These are phyloP conservation scores for Sphaerulina vaccinii DNA, from an alignment of 2,329 filamentous ascomycete genomes.

Conservation along the genomic window DNA sequence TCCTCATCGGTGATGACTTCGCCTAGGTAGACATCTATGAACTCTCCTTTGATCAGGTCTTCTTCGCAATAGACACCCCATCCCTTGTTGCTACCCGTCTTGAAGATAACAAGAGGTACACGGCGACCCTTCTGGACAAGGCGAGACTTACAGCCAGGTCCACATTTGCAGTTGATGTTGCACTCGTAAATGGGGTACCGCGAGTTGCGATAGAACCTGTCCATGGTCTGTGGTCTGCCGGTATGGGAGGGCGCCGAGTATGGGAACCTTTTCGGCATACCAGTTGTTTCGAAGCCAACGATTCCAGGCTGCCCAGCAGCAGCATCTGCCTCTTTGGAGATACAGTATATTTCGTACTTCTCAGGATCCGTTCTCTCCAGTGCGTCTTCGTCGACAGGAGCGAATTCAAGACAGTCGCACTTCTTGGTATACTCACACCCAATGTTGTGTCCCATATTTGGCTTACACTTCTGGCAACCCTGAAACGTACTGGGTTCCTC, in stretches of 20 bases:
- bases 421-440: constrained; percentile 62
- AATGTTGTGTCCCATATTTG: constrained; percentile 51
- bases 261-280: constrained; percentile 57
- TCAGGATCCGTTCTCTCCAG: constrained; percentile 32
- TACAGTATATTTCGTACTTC: constrained; percentile 18
- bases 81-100: constrained; percentile 64
- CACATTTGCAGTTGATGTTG: constrained; percentile 68
- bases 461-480: constrained; percentile 64
- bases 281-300: constrained; percentile 32
- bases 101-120: constrained; percentile 73
- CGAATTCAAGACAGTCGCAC: constrained; percentile 69
- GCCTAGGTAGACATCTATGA: constrained; percentile 76
- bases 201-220: constrained; percentile 44
- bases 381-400: constrained; percentile 48
- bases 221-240: constrained; percentile 29
- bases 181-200: constrained; percentile 71
- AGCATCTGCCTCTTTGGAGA: constrained; percentile 10
- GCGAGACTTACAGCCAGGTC: constrained; percentile 65
- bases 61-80: constrained; percentile 72
- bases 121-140: constrained; percentile 73
- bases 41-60: constrained; percentile 68
- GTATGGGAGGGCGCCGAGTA: constrained; percentile 50
- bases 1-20: constrained; percentile 54
- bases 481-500: constrained; percentile 59
- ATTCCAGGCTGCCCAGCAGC: neutral